Evolutionary conservation across 1,139 yeast genomes (phyloP).

Genomic region (Pichia kudriavzevii): DNA sequence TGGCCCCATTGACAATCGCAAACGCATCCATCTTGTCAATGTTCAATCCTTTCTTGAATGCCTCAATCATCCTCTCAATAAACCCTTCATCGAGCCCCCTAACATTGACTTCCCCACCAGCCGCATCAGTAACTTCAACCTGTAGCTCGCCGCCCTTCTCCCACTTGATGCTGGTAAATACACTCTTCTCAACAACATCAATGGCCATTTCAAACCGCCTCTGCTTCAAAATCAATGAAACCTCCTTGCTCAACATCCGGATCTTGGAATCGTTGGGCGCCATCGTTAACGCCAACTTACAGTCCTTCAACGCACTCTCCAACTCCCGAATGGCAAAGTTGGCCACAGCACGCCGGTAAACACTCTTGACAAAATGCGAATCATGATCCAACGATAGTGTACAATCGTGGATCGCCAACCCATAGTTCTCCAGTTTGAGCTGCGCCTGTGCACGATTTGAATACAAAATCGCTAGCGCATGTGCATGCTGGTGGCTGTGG

Average conservation of each 20-base stretch:
- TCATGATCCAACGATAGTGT: conserved; percentile 63
- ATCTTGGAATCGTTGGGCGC: conserved; percentile 72
- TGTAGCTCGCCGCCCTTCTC: conserved; percentile 37
- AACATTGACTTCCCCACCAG: conserved; percentile 12
- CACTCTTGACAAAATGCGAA: conserved; percentile 63
- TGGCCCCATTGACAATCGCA: conserved; percentile 71
- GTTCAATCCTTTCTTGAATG: conserved; percentile 65
- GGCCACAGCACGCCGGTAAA: conserved; percentile 80
- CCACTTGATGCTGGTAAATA: conserved; percentile 39
- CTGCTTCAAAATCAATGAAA: conserved; percentile 60
- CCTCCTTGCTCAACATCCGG: conserved; percentile 51
- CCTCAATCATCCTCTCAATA: conserved; percentile 55
- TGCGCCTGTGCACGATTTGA: conserved; percentile 91
- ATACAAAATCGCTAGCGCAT: conserved; percentile 49
- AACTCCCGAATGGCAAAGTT: conserved; percentile 69
- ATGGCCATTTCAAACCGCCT: conserved; percentile 86
- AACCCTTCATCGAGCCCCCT: conserved; percentile 39
- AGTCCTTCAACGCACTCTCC: conserved; percentile 66
- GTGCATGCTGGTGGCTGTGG: conserved; percentile 9
- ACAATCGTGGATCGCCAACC: conserved; percentile 75
- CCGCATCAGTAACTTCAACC: conserved; percentile 8
- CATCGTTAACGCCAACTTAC: conserved; percentile 45
- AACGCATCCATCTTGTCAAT: conserved; percentile 78
- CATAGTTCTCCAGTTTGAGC: conserved; percentile 78
- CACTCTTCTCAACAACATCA: conserved; percentile 48